Conservation (phyloP, 352 stramenopile species). For the Globisporangium uncinulatum region DNA sequence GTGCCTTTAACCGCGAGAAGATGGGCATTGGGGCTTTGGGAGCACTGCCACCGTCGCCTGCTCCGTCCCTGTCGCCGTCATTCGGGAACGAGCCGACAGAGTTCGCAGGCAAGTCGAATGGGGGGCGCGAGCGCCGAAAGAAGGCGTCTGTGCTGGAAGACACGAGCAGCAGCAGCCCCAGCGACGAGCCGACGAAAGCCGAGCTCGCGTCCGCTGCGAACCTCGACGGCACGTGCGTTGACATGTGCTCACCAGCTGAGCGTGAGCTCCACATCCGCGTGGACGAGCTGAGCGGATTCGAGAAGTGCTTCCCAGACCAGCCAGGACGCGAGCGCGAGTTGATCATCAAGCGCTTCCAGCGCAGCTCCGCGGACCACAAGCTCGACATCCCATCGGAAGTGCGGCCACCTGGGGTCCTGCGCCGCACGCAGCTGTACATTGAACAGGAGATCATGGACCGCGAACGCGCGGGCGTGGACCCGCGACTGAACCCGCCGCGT, state of each 20-base stretch:
- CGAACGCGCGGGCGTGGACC: slow-evolving; percentile 52
- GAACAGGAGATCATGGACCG: slow-evolving; percentile 85
- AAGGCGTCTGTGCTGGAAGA: not conserved
- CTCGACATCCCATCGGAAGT: slow-evolving; percentile 79
- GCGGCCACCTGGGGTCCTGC: slow-evolving; percentile 70
- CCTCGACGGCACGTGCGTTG: slow-evolving; percentile 66
- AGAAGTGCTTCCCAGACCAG: slow-evolving; percentile 68
- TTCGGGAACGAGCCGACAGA: slow-evolving; percentile 16
- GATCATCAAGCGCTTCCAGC: slow-evolving; percentile 87
- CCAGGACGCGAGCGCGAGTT: slow-evolving; percentile 53
- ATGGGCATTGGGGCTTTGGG: slow-evolving; percentile 1
- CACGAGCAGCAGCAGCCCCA: not conserved
- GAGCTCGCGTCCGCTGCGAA: slow-evolving; percentile 57
- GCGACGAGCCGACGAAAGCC: slow-evolving; percentile 41
- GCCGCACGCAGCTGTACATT: slow-evolving; percentile 77
- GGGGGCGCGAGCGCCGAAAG: not conserved
- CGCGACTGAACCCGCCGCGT: slow-evolving; percentile 65
- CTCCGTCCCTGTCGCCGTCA: slow-evolving; percentile 16
- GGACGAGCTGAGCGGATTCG: slow-evolving; percentile 83
- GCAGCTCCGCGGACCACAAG: slow-evolving; percentile 82
- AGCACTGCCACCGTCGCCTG: slow-evolving; percentile 7
- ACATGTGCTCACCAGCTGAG: slow-evolving; percentile 84
- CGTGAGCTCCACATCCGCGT: slow-evolving; percentile 80
- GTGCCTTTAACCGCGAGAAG: not conserved
- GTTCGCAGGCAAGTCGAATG: not conserved